Conservation (phyloP, 2,329 filamentous ascomycete species). For the Phialocephala sp. region DNA sequence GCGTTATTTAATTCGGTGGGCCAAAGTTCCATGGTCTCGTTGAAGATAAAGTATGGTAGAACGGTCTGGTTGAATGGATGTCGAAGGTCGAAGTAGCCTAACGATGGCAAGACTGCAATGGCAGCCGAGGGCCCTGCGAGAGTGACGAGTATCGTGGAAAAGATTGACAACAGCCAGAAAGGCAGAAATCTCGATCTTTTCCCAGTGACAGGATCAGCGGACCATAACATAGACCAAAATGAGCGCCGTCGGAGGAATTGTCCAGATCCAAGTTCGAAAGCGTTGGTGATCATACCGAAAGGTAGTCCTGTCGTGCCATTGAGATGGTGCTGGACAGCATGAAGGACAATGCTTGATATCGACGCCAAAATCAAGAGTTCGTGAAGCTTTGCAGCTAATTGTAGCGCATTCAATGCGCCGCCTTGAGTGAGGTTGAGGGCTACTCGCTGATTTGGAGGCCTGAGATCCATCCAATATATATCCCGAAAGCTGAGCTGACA, state of each 20-base stretch:
- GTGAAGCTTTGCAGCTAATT: slow-evolving; percentile 14
- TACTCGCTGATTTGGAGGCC: slow-evolving; percentile 1
- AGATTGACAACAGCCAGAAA: slow-evolving; percentile 15
- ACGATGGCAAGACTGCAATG: slow-evolving; percentile 14
- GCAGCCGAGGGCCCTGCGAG: slow-evolving; percentile 13
- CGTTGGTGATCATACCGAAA: slow-evolving; percentile 17
- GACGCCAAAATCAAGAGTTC: slow-evolving; percentile 14
- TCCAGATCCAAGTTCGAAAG: slow-evolving; percentile 12
- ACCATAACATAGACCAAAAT: slow-evolving; percentile 12
- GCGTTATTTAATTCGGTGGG: not conserved
- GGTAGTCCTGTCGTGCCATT: not conserved
- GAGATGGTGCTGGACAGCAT: slow-evolving; percentile 7
- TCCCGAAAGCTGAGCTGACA: slow-evolving; percentile 17
- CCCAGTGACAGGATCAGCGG: not conserved
- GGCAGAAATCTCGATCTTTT: not conserved
- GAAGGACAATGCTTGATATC: slow-evolving; percentile 13
- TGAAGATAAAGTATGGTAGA: slow-evolving; percentile 11
- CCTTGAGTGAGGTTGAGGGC: slow-evolving; percentile 13
- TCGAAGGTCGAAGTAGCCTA: slow-evolving; percentile 13
- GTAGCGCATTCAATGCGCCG: slow-evolving; percentile 7
- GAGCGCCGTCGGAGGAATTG: slow-evolving; percentile 7
- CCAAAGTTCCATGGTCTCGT: slow-evolving; percentile 8
- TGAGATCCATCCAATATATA: slow-evolving; percentile 17
- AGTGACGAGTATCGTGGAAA: slow-evolving; percentile 11
- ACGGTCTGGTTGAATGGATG: slow-evolving; percentile 2